Conservation (phyloP, 2,329 filamentous ascomycete species). For the Myriosclerotinia duriaeana region DNA sequence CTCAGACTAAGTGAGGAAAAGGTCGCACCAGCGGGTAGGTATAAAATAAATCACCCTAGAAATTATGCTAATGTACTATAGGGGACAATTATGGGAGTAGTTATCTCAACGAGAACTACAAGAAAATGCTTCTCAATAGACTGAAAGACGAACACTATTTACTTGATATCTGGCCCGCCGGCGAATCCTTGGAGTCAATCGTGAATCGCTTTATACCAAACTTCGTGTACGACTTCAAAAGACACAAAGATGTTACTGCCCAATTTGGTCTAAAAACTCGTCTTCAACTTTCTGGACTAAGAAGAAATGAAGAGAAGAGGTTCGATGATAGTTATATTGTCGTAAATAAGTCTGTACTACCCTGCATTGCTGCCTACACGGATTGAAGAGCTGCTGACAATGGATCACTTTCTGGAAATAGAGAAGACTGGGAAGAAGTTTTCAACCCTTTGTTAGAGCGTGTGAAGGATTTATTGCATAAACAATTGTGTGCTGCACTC, state of each 20-base stretch:
- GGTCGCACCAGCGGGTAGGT: constrained; percentile 27
- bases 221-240: constrained; percentile 17
- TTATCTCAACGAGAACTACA: constrained; percentile 27
- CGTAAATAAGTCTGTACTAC: background rate
- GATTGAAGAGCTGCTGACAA: background rate
- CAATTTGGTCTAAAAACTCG: background rate
- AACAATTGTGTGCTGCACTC: constrained; percentile 23
- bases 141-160: constrained; percentile 21
- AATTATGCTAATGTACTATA: background rate
- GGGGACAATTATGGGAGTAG: constrained; percentile 27
- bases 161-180: background rate
- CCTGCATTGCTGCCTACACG: background rate
- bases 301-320: background rate
- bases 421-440: constrained; percentile 28
- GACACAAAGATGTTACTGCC: constrained; percentile 1
- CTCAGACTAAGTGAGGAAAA: constrained; percentile 32
- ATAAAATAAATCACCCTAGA: background rate
- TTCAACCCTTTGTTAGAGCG: constrained; percentile 28
- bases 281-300: constrained; percentile 6
- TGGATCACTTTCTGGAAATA: background rate
- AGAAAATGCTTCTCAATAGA: constrained; percentile 1
- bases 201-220: constrained; percentile 10
- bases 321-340: constrained; percentile 9
- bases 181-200: constrained; percentile 17
- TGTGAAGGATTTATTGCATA: constrained; percentile 21